phyloP scores from a whole-genome alignment of 73 alveolate genomes.

The Diophrys appendiculata region DNA sequence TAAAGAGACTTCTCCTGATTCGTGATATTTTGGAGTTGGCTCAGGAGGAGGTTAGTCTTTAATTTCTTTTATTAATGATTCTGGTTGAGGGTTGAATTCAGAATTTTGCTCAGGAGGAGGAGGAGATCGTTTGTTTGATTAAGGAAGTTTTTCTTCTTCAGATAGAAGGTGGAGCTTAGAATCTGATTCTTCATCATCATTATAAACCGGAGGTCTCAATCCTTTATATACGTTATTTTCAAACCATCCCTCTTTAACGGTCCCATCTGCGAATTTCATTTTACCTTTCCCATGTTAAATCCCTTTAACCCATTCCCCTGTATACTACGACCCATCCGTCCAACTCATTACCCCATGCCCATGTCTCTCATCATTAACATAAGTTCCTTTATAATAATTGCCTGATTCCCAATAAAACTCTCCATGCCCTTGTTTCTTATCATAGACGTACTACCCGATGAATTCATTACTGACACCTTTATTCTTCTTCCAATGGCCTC shows the following conservation, averaged over 20 bases:
- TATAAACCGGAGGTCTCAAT: too few species aligned
- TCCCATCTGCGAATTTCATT: slow-evolving; percentile 83
- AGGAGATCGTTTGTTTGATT: too few species aligned
- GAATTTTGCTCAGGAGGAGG: too few species aligned
- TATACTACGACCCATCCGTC: slow-evolving; percentile 22
- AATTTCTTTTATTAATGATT: too few species aligned
- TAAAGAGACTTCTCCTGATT: too few species aligned
- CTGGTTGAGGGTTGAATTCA: too few species aligned
- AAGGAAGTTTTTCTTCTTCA: too few species aligned
- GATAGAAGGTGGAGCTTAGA: too few species aligned
- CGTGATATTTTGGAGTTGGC: too few species aligned
- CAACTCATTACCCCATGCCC: slow-evolving; percentile 25
- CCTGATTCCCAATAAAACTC: slow-evolving; percentile 23
- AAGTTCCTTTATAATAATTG: slow-evolving; percentile 13
- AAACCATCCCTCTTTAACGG: slow-evolving; percentile 85
- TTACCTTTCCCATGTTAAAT: slow-evolving; percentile 86
- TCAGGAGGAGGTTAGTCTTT: too few species aligned
- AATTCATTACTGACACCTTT: slow-evolving; percentile 1
- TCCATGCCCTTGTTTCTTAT: slow-evolving; percentile 20
- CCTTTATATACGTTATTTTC: slow-evolving; percentile 70
- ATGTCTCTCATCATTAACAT: slow-evolving; percentile 13
- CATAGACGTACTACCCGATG: slow-evolving; percentile 14
- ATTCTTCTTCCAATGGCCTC: slow-evolving; percentile 15
- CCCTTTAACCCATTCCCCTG: slow-evolving; percentile 63
- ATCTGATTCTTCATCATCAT: too few species aligned